Percentiles rank a stretch among this genome's conserved stretches.
These are phyloP conservation scores for Aspergillus udagawae DNA, from an alignment of 2,329 filamentous ascomycete genomes.

Conservation along the genomic window DNA sequence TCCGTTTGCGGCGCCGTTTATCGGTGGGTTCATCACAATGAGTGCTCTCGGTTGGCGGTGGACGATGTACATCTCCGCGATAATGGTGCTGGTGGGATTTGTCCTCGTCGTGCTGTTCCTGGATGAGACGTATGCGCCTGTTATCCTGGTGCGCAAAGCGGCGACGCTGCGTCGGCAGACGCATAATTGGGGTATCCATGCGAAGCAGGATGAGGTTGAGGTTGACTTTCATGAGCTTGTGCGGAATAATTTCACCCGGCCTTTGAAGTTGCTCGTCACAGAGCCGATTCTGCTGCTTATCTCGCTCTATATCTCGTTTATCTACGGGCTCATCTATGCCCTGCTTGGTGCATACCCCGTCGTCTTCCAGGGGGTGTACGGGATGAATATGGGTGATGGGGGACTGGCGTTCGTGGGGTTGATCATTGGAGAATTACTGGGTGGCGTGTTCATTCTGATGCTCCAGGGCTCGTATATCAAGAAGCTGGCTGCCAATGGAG, in stretches of 20 bases:
- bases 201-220: constrained; percentile 52
- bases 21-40: constrained; percentile 50
- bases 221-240: constrained; percentile 48
- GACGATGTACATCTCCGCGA: constrained; percentile 49
- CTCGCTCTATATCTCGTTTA: constrained; percentile 31
- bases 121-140: constrained; percentile 53
- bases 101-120: constrained; percentile 40
- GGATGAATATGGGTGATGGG: constrained; percentile 28
- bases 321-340: constrained; percentile 32
- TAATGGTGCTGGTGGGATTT: constrained; percentile 52
- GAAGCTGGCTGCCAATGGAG: constrained; percentile 28
- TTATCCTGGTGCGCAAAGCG: constrained; percentile 36
- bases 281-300: constrained; percentile 38
- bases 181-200: constrained; percentile 59
- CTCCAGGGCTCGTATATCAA: constrained; percentile 26
- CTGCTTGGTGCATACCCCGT: constrained; percentile 30
- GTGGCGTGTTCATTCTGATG: constrained; percentile 26
- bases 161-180: constrained; percentile 50
- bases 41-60: constrained; percentile 49
- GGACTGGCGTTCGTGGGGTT: constrained; percentile 29
- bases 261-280: constrained; percentile 36
- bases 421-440: constrained; percentile 30
- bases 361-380: constrained; percentile 28
- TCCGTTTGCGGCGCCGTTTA: constrained; percentile 48
- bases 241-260: constrained; percentile 46